phyloP scores from a whole-genome alignment of 495 filamentous ascomycete species.

The Coniosporium apollinis region DNA sequence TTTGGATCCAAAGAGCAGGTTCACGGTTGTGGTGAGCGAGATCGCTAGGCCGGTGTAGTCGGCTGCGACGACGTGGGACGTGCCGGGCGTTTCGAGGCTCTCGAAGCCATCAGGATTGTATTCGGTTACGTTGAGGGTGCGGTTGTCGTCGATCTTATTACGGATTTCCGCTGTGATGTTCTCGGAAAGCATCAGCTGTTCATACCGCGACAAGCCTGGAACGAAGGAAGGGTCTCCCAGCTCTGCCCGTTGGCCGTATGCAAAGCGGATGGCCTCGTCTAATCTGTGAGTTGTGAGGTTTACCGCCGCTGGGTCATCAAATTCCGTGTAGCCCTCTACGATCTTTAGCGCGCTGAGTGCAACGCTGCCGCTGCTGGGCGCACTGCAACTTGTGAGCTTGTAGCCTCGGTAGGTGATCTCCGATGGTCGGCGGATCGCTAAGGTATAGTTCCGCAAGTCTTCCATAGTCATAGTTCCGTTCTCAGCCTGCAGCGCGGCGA shows the following conservation, averaged over 20 bases:
- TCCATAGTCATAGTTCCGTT: constrained; percentile 74
- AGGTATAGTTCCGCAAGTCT: constrained; percentile 54
- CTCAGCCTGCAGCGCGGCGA: constrained; percentile 40
- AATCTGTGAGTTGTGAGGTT: constrained; percentile 62
- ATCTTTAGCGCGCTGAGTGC: constrained; percentile 60
- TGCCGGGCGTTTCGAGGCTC: constrained; percentile 12
- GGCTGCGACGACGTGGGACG: constrained; percentile 10
- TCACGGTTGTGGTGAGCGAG: constrained; percentile 40
- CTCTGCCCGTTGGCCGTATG: constrained; percentile 51
- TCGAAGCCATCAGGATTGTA: constrained; percentile 19
- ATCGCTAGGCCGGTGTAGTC: constrained; percentile 12
- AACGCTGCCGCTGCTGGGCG: constrained; percentile 60
- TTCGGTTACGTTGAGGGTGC: constrained; percentile 8
- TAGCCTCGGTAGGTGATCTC: constrained; percentile 56
- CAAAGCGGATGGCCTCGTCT: constrained; percentile 76
- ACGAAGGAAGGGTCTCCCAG: constrained; percentile 70
- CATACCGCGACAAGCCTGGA: constrained; percentile 40
- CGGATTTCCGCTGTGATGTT: constrained; percentile 41
- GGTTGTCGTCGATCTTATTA: constrained; percentile 47
- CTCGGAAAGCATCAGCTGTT: constrained; percentile 46
- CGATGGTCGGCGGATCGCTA: constrained; percentile 41
- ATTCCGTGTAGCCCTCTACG: constrained; percentile 49
- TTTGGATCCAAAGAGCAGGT: constrained; percentile 64
- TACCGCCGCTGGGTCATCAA: constrained; percentile 34
- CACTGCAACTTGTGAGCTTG: constrained; percentile 46